Base-by-base conservation (phyloP, 257 asterid species). In the Gentiana straminea region DNA sequence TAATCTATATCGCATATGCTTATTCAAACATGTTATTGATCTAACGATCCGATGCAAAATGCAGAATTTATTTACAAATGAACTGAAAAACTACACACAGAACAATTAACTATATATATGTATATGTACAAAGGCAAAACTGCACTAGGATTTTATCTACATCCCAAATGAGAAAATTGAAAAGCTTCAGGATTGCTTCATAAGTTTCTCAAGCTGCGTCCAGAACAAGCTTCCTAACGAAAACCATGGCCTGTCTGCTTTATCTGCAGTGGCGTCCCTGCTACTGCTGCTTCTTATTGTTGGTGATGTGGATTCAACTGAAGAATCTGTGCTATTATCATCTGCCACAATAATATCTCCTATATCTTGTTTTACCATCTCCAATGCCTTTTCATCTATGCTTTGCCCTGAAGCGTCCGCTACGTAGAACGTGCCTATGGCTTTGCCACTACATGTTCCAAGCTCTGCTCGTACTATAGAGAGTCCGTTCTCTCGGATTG, bases 371-470 rank as follows among this genome's bases (percentile, higher is more conserved):
- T 79, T 72, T 56, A 91, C 71, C 3, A 32, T 61, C 68, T 86
- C 95, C 49, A 84, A 33, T 8, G 80, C 78, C 57, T 71, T 62
- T 44, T 72, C 51, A 13, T 54, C 69, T 51, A 81, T 89, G 4
- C 57, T 62, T 34, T 81, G 77, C 49, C 89, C 92, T 0, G 94
- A 81, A 38, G 84, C 57, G 59, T 84, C 96, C 49, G 71, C 84
- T 41, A 91, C 83, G 9, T 82, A 90, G 69, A 91, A 91, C 8
- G 98, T 79, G 3, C 98, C 98, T 2, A 79, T 57, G 3, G 96
- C 96, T 13, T 73, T 73, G 50, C 76, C 86, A 0, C 84, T 92
- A 6, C 66, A 71, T n/a, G 75, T 61, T 33, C 95, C 86, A 0
- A 91, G 57, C 76, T 91, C 96, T 0, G 80, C 82, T 63, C 86